phyloP scores from a whole-genome alignment of 345 rosid species.

The Atalantia buxifolia region DNA sequence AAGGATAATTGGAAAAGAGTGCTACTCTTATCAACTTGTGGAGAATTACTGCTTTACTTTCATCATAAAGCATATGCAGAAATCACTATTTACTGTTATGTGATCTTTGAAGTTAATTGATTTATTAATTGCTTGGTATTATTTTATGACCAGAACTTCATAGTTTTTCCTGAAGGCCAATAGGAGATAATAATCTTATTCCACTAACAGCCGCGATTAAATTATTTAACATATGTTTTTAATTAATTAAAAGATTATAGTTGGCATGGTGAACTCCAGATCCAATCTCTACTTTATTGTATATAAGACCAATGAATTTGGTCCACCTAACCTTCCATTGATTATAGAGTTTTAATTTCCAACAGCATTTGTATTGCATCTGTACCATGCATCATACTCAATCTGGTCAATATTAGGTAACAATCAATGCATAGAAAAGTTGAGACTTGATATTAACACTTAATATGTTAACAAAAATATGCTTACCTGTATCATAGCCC shows the following conservation, averaged over 20 bases:
- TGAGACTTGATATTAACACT: background rate
- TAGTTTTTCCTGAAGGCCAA: background rate
- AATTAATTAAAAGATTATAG: background rate
- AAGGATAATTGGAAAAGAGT: background rate
- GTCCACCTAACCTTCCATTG: background rate
- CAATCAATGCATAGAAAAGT: background rate
- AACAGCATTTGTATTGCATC: background rate
- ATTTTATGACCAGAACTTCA: background rate
- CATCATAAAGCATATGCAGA: background rate
- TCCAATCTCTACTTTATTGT: background rate
- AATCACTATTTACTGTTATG: background rate
- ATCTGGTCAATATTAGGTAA: slow-evolving; percentile 1
- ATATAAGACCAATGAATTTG: background rate
- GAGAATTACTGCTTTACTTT: background rate
- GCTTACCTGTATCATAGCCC: slow-evolving; percentile 92
- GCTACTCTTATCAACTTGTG: background rate
- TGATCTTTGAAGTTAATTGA: background rate
- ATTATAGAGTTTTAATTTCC: background rate
- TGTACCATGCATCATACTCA: background rate
- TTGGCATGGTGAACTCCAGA: background rate
- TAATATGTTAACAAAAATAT: background rate
- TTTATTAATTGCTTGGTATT: background rate
- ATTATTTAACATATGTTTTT: background rate
- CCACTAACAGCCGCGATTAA: background rate
- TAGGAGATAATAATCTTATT: background rate